Percentiles rank a stretch among this genome's conserved stretches.
Conservation (phyloP, 2,329 filamentous ascomycete species). For the Metarhizium sp. region DNA sequence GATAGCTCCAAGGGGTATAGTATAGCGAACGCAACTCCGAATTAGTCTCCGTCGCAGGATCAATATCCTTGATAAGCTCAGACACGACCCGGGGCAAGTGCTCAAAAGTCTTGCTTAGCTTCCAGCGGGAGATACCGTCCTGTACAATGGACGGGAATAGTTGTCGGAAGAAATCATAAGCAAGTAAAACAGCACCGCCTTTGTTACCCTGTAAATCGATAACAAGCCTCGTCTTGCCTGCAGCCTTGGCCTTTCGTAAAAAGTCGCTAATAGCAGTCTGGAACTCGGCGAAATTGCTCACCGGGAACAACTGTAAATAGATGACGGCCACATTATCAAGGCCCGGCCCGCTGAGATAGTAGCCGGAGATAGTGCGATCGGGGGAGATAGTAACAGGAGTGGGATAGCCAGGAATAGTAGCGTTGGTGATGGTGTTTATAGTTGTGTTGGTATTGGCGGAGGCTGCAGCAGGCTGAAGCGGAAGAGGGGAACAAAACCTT, state of each 20-base stretch:
- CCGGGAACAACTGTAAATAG: conserved; percentile 15
- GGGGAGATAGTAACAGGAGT: conserved; percentile 17
- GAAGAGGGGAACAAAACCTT: conserved; percentile 20
- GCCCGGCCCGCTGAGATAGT: conserved; percentile 24
- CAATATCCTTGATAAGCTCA: conserved; percentile 30
- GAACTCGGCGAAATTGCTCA: conserved; percentile 20
- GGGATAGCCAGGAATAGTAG: conserved; percentile 16
- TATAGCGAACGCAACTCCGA: conserved; percentile 25
- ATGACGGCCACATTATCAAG: conserved; percentile 25
- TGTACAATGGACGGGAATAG: conserved; percentile 32
- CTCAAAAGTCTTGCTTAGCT: conserved; percentile 29
- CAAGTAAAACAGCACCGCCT: conserved; percentile 49
- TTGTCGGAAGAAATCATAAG: conserved; percentile 52
- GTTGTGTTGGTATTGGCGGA: background rate
- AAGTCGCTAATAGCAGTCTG: conserved; percentile 24
- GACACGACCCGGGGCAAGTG: conserved; percentile 33
- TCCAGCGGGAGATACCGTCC: conserved; percentile 30
- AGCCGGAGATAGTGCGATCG: conserved; percentile 16
- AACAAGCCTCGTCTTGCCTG: conserved; percentile 49
- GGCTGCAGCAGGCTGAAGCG: background rate
- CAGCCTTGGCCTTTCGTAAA: conserved; percentile 26
- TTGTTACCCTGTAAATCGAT: conserved; percentile 36
- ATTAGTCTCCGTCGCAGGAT: conserved; percentile 35
- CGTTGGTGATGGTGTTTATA: background rate
- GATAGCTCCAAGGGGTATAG: conserved; percentile 41